Base-by-base conservation (phyloP, 2,329 filamentous ascomycete genomes). In the Fusarium illudens region DNA sequence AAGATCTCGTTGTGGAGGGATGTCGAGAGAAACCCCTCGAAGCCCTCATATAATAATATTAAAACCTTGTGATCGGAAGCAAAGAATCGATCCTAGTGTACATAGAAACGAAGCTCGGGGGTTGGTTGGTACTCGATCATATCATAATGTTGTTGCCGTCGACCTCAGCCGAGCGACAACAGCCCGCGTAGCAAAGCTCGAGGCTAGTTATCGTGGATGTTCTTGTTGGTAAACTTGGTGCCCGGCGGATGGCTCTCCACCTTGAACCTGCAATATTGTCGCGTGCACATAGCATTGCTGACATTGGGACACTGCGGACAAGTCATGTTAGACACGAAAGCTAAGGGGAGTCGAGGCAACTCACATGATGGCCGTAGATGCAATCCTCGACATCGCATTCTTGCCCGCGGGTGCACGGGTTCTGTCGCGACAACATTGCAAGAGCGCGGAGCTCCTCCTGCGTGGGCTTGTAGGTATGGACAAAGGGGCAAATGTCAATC, bases 331-430 rank as follows among this genome's bases (percentile, higher is more conserved):
- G 66, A 22, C 39, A 50, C 60, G 15, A n/a, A 44, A 20, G 6
- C 4, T 17, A 19, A 29, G 6, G 27, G 10, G 27, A 20, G 4
- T 42, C 17, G 29, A 7, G 13, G 42, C 46, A 22, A 81, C 85
- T 79, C 72, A 87, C 86, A 71, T 90, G 84, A 73, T 90, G 87
- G 3, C 87, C 87, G 68, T 90, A 89, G 61, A 89, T 89, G 73
- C 87, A 90, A 64, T 85, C 83, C 2, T 84, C 81, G 4, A 83
- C 77, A 7, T 85, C 82, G 67, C 87, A 90, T n/a, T 86, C 80
- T 73, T 90, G 87, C 0, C 86, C 85, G 29, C 78, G 82, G 0
- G 80, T 80, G 75, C 87, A 90, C 1, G 87, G 87, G 59, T 87
- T 89, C 58, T 86, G 77, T 6, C 87, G 81, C 3, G 86, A 83